Conservation (phyloP, 2,329 filamentous ascomycete genomes). For the Colletotrichum limetticola region DNA sequence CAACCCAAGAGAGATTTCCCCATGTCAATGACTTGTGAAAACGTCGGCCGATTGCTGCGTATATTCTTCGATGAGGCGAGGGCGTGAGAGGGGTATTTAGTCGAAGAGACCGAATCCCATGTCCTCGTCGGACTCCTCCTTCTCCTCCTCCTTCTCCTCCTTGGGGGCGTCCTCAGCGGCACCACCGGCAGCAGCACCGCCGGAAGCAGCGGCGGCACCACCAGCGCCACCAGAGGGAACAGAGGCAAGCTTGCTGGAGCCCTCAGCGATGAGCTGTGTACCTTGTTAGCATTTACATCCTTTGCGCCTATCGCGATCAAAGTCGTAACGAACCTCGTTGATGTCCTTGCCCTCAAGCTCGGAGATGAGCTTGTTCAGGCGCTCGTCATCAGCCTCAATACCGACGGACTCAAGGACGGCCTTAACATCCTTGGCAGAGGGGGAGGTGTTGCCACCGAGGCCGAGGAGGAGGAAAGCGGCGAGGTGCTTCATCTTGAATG, state of each 20-base stretch:
- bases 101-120: constrained; percentile 78
- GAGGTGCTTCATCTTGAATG: constrained; percentile 97
- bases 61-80: constrained; percentile 48
- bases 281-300: constrained; percentile 4
- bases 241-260: constrained; percentile 93
- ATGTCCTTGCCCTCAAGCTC: constrained; percentile 95
- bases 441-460: constrained; percentile 91
- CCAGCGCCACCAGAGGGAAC: constrained; percentile 92
- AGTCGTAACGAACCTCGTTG: constrained; percentile 76
- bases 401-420: constrained; percentile 91
- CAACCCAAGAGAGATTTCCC: constrained; percentile 40
- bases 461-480: constrained; percentile 98
- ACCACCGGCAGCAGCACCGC: constrained; percentile 74
- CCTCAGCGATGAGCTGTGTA: constrained; percentile 86
- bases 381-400: constrained; percentile 91
- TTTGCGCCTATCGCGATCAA: not conserved
- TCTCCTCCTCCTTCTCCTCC: constrained; percentile 81
- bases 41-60: constrained; percentile 44
- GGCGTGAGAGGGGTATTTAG: constrained; percentile 57
- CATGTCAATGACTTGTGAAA: constrained; percentile 45
- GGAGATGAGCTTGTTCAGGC: constrained; percentile 85
- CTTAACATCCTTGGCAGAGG: constrained; percentile 88
- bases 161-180: constrained; percentile 71
- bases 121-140: constrained; percentile 57
- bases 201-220: constrained; percentile 74